Evolutionary conservation across 495 filamentous ascomycete species (phyloP).

Genomic region (Aspergillus sclerotiicarbonarius): DNA sequence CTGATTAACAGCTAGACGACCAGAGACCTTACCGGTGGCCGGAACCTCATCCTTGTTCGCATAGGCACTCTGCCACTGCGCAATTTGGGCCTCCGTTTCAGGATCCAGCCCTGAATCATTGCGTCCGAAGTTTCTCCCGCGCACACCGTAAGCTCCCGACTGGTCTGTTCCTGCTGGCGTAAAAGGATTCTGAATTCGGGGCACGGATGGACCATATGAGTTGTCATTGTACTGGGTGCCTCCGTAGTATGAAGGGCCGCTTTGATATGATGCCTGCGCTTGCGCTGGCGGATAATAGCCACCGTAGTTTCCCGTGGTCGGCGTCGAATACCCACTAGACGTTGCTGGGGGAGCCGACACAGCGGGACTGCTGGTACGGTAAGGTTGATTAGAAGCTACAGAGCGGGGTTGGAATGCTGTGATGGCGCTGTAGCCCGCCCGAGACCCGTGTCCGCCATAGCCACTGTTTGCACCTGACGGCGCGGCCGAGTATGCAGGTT

Average conservation of each 20-base stretch:
- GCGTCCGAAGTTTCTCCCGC: slow-evolving; percentile 33
- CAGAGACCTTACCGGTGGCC: slow-evolving; percentile 25
- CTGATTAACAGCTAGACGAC: slow-evolving; percentile 19
- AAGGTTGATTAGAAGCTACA: slow-evolving; percentile 52
- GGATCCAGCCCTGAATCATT: slow-evolving; percentile 63
- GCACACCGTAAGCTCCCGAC: slow-evolving; percentile 27
- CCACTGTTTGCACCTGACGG: slow-evolving; percentile 36
- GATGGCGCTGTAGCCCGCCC: slow-evolving; percentile 41
- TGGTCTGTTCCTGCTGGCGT: slow-evolving; percentile 57
- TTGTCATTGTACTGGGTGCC: slow-evolving; percentile 50
- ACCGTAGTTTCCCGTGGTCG: slow-evolving; percentile 34
- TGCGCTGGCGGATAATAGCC: slow-evolving; percentile 37
- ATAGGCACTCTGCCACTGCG: slow-evolving; percentile 96
- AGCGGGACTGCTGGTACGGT: slow-evolving; percentile 41
- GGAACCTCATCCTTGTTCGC: slow-evolving; percentile 52
- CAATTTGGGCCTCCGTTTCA: slow-evolving; percentile 88
- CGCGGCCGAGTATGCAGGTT: slow-evolving; percentile 54
- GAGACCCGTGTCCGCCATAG: slow-evolving; percentile 32
- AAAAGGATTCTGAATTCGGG: slow-evolving; percentile 86
- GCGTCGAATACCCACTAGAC: slow-evolving; percentile 37
- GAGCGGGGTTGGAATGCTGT: slow-evolving; percentile 63
- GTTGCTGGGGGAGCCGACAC: slow-evolving; percentile 45
- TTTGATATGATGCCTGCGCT: slow-evolving; percentile 39
- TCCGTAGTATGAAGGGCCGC: slow-evolving; percentile 50
- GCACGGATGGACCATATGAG: slow-evolving; percentile 56